These are phyloP conservation scores for Hanseniaspora clermontiae DNA, from an alignment of 805 yeast species.

Conservation along the genomic window DNA sequence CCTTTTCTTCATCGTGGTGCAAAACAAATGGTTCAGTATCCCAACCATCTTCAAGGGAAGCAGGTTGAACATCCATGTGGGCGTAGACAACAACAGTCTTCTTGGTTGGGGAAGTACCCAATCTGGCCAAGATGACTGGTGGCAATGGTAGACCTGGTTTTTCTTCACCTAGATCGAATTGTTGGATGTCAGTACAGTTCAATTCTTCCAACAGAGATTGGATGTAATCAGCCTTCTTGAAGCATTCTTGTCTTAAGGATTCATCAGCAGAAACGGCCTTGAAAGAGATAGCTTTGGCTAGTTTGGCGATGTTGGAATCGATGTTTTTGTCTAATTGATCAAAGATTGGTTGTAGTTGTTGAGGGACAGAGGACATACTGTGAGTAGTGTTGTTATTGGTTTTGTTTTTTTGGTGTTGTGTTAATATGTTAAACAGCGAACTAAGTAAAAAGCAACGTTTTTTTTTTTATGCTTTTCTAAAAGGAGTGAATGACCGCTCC, in stretches of 20 bases:
- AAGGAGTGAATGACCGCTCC: no score
- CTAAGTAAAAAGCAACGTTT: no score
- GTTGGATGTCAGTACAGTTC: constrained; percentile 73
- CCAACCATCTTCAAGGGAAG: constrained; percentile 89
- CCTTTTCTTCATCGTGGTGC: constrained; percentile 48
- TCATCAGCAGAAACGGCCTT: constrained; percentile 94
- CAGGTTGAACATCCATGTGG: constrained; percentile 98
- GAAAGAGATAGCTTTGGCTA: constrained; percentile 77
- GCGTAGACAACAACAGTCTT: constrained; percentile 88
- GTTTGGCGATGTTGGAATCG: constrained; percentile 58
- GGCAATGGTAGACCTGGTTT: constrained; percentile 80
- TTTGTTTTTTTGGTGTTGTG: not conserved
- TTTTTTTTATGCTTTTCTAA: no score
- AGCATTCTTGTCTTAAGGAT: constrained; percentile 72
- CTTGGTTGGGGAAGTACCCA: constrained; percentile 56
- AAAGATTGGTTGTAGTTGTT: constrained; percentile 24
- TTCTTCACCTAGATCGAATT: constrained; percentile 75
- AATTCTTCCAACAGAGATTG: constrained; percentile 52
- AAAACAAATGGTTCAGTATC: constrained; percentile 76
- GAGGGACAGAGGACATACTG: constrained; percentile 9
- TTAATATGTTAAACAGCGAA: no score
- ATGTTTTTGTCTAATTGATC: constrained; percentile 60
- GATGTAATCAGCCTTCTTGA: constrained; percentile 78
- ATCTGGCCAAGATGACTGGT: constrained; percentile 85
- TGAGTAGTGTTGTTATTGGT: not conserved